A percentile compares a stretch with the other conserved stretches of the same genome.
Conservation (phyloP, 176 grass and related monocot species). For the Oryza meridionalis region DNA sequence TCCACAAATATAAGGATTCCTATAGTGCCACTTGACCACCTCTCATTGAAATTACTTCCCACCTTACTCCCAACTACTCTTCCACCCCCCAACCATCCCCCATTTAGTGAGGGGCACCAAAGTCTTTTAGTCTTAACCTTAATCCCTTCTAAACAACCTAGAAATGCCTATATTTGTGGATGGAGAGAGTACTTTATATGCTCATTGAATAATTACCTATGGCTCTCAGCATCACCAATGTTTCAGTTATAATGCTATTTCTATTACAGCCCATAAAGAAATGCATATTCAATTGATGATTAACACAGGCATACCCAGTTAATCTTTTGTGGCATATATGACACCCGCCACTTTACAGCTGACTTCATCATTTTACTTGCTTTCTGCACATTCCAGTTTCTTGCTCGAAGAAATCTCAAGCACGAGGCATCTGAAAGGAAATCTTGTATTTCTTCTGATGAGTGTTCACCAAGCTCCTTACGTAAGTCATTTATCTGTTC, state of each 20-base stretch:
- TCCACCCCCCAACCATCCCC: too few relatives aligned
- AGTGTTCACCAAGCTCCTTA: slow-evolving; percentile 44
- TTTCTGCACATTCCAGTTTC: slow-evolving; percentile 73
- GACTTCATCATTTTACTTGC: slow-evolving; percentile 75
- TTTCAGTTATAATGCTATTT: neutral
- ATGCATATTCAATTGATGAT: slow-evolving; percentile 20
- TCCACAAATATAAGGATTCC: too few relatives aligned
- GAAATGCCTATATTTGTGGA: too few relatives aligned
- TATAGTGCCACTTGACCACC: too few relatives aligned
- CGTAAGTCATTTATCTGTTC: slow-evolving; percentile 73
- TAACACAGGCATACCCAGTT: slow-evolving; percentile 52
- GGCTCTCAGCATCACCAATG: neutral
- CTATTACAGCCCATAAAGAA: neutral
- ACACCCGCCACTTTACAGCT: slow-evolving; percentile 70
- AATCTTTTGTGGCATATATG: slow-evolving; percentile 67
- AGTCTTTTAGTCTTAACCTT: too few relatives aligned
- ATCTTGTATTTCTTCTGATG: slow-evolving; percentile 40
- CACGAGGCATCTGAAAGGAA: slow-evolving; percentile 66
- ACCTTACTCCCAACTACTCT: too few relatives aligned
- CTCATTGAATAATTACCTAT: neutral
- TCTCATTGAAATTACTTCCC: too few relatives aligned
- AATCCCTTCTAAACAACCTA: too few relatives aligned
- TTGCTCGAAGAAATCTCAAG: slow-evolving; percentile 64
- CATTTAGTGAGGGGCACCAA: too few relatives aligned
- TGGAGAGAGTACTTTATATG: neutral